Conservation (phyloP, 208 protist genomes). For the Acanthamoeba culbertsoni region DNA sequence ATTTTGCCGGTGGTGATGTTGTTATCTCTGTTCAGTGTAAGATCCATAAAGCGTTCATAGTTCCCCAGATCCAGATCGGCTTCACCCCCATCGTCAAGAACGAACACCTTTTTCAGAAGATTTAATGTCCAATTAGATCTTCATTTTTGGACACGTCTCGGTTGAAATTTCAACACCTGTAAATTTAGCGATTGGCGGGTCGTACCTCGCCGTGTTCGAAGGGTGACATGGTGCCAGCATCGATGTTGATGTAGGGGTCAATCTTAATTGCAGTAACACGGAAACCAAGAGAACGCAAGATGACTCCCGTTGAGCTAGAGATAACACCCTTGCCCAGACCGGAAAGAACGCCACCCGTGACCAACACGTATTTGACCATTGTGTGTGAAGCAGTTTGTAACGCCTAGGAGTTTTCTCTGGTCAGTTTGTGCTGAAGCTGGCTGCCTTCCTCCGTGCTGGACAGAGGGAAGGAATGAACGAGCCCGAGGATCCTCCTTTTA, state of each 20-base stretch:
- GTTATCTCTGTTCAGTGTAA: constrained; percentile 93
- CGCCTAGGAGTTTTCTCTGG: no score
- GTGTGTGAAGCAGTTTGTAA: background rate
- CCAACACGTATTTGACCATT: constrained; percentile 91
- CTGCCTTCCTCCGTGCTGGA: constrained; percentile 1
- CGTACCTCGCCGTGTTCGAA: constrained; percentile 94
- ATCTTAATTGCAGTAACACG: constrained; percentile 98
- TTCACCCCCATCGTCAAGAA: constrained; percentile 98
- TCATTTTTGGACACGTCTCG: background rate
- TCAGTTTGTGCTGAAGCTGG: background rate
- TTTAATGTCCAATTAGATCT: background rate
- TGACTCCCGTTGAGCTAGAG: constrained; percentile 84
- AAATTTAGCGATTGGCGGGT: no score
- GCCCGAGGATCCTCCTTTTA: background rate
- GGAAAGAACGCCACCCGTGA: constrained; percentile 98
- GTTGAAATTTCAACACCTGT: no score
- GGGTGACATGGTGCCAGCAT: constrained; percentile 91
- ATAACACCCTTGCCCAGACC: constrained; percentile 98
- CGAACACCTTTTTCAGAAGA: constrained; percentile 89
- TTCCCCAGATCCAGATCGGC: constrained; percentile 98
- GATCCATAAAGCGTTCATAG: constrained; percentile 98
- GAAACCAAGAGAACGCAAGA: constrained; percentile 86
- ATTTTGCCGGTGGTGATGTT: constrained; percentile 99
- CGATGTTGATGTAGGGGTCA: constrained; percentile 98
- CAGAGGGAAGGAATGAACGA: background rate